Evolutionary conservation across 345 rosid species (phyloP).

Genomic region (Noccaea caerulescens): DNA sequence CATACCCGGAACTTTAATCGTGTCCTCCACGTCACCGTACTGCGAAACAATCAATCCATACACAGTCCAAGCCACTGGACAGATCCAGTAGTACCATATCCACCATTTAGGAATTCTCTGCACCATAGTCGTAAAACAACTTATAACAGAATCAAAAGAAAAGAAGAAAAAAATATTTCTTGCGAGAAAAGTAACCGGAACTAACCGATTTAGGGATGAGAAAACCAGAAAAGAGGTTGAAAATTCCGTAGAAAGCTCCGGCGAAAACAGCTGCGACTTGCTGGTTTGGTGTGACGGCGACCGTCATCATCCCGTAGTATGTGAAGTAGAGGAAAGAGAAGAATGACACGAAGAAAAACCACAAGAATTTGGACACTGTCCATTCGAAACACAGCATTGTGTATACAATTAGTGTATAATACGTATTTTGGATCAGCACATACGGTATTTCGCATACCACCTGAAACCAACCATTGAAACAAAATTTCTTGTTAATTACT

Average conservation of each 20-base stretch:
- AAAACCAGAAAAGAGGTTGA: conserved; percentile 90
- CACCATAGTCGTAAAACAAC: not conserved
- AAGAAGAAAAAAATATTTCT: not conserved
- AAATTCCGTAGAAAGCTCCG: conserved; percentile 70
- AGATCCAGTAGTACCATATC: conserved; percentile 94
- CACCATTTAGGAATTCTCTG: conserved; percentile 81
- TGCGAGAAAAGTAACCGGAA: conserved; percentile 12
- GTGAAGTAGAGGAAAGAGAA: conserved; percentile 93
- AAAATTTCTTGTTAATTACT: not conserved
- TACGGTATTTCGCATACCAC: conserved; percentile 75
- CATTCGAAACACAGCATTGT: conserved; percentile 82
- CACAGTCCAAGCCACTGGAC: conserved; percentile 87
- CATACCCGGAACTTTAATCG: conserved; percentile 54
- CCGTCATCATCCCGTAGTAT: conserved; percentile 96
- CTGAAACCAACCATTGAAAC: conserved; percentile 48
- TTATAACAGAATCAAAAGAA: not conserved
- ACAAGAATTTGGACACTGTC: conserved; percentile 72
- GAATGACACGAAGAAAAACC: conserved; percentile 85
- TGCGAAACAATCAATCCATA: conserved; percentile 71
- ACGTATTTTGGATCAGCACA: conserved; percentile 62
- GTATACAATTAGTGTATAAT: conserved; percentile 67
- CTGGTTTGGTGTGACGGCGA: conserved; percentile 80
- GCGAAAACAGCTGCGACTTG: conserved; percentile 82
- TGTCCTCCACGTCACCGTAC: conserved; percentile 59
- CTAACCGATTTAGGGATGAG: conserved; percentile 81